Percentiles rank a stretch among this genome's conserved stretches.
phyloP scores from a whole-genome alignment of 306 rosid species.

The Astragalus membranaceus region DNA sequence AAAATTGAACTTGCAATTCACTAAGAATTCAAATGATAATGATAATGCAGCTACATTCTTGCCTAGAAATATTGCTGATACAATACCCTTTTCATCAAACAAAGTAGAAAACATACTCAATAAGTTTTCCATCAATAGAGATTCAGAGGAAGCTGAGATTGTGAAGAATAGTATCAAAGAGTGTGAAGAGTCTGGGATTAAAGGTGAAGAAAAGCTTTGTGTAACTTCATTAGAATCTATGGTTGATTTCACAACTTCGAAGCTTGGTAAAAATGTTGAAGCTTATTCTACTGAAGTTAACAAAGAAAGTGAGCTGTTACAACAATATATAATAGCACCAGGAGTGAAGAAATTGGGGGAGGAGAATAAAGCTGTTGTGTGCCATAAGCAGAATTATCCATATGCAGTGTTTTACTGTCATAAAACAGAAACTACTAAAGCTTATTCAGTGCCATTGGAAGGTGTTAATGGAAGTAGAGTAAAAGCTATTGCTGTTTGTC shows the following conservation, averaged over 20 bases:
- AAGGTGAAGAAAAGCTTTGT: conserved; percentile 68
- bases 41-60: conserved; percentile 28
- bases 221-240: conserved; percentile 78
- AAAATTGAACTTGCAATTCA: conserved; percentile 49
- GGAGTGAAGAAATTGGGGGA: conserved; percentile 37
- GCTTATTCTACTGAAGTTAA: conserved; percentile 56
- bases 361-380: conserved; percentile 29
- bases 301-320: conserved; percentile 28
- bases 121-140: conserved; percentile 36
- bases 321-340: conserved; percentile 36
- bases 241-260: conserved; percentile 62
- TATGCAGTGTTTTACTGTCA: conserved; percentile 78
- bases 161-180: conserved; percentile 40
- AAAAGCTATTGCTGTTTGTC: conserved; percentile 34
- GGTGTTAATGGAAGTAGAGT: conserved; percentile 50
- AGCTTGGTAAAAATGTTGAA: conserved; percentile 44
- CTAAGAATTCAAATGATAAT: conserved; percentile 16
- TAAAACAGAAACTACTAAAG: conserved; percentile 23
- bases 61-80: conserved; percentile 38
- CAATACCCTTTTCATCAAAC: conserved; percentile 63
- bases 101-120: conserved; percentile 36
- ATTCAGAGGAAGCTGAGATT: conserved; percentile 33
- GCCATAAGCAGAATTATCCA: conserved; percentile 32
- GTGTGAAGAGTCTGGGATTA: conserved; percentile 38
- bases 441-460: conserved; percentile 39